Evolutionary conservation across 495 filamentous ascomycete genomes (phyloP).

Genomic region (Schizothecium vesticola): DNA sequence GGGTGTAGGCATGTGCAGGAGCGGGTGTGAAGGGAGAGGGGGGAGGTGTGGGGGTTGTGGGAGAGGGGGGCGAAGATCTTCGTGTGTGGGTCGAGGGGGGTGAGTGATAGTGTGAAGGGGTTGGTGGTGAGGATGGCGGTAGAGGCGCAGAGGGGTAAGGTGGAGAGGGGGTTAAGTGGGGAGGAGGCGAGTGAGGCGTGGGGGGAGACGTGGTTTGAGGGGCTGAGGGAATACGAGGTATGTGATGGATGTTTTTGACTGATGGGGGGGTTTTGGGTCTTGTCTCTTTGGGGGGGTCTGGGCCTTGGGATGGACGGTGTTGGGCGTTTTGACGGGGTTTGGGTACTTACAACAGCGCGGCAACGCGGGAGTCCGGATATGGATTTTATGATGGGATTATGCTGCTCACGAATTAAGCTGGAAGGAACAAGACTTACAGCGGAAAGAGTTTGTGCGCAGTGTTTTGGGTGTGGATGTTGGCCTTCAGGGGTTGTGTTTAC

Average conservation of each 20-base stretch:
- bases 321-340: no score
- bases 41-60: slow-evolving; percentile 51
- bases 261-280: neutral
- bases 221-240: slow-evolving; percentile 56
- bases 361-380: neutral
- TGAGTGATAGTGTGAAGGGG: slow-evolving; percentile 56
- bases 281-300: neutral
- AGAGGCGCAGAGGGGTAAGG: slow-evolving; percentile 45
- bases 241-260: slow-evolving; percentile 65
- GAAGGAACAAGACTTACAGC: neutral
- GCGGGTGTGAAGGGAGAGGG: slow-evolving; percentile 47
- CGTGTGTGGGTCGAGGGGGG: slow-evolving; percentile 59
- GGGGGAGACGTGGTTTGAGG: slow-evolving; percentile 48
- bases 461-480: neutral
- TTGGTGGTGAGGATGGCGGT: slow-evolving; percentile 40
- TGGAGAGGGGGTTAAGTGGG: slow-evolving; percentile 19
- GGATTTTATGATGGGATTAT: neutral
- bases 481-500: neutral
- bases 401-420: neutral
- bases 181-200: slow-evolving; percentile 34
- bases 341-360: no score
- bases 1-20: slow-evolving; percentile 60
- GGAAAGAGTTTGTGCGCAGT: neutral
- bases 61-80: slow-evolving; percentile 56
- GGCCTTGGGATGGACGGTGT: no score